Evolutionary conservation across 768 basidiomycete genomes (phyloP).

Genomic region (Mrakia hoshinonis): DNA sequence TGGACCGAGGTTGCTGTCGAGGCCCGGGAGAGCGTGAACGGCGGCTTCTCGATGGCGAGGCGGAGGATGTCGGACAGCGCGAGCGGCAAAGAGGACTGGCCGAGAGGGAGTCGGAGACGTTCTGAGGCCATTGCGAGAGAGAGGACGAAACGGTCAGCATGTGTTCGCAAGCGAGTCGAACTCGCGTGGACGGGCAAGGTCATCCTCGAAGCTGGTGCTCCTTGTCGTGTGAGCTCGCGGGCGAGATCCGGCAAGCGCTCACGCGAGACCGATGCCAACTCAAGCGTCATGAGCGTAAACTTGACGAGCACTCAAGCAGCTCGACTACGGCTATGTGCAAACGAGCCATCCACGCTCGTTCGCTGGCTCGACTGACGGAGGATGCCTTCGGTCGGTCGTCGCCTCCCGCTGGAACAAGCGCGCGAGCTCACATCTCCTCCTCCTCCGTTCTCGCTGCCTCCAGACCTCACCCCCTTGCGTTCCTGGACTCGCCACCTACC

Average conservation of each 20-base stretch:
- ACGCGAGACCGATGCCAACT: too few species aligned
- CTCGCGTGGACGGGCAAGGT: too few species aligned
- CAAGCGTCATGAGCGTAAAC: too few species aligned
- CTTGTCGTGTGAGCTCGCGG: too few species aligned
- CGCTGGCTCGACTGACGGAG: too few species aligned
- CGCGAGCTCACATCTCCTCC: slow-evolving; percentile 1
- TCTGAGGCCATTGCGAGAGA: not conserved
- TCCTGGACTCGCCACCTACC: not conserved
- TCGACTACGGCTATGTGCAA: too few species aligned
- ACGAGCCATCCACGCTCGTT: too few species aligned
- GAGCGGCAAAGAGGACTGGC: slow-evolving; percentile 7
- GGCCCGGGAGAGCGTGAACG: not conserved
- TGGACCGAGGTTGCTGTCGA: not conserved
- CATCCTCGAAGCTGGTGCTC: too few species aligned
- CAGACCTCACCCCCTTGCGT: not conserved
- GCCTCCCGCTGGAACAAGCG: not conserved
- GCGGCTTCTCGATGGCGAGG: slow-evolving; percentile 9
- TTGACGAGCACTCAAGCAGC: too few species aligned
- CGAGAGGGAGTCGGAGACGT: slow-evolving; percentile 20
- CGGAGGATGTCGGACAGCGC: slow-evolving; percentile 22
- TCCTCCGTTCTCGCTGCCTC: not conserved
- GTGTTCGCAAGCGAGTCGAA: not conserved
- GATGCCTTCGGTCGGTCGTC: too few species aligned
- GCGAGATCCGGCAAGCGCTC: too few species aligned
- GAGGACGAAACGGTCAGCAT: not conserved